Base-by-base conservation (phyloP, 495 filamentous ascomycete genomes). In the Aspergillus sparsus region DNA sequence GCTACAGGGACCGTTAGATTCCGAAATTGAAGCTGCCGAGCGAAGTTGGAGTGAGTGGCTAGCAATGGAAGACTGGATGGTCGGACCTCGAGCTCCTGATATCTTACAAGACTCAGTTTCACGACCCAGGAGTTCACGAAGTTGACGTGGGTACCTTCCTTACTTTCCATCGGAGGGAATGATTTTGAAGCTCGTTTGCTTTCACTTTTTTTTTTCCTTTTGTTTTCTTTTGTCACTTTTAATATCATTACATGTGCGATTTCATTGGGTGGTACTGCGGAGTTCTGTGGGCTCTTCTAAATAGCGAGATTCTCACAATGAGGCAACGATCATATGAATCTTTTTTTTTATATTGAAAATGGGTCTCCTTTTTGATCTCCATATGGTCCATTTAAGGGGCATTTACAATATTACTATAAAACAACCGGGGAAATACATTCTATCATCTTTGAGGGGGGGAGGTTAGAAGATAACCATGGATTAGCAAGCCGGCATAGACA, bases 1-100 rank as follows among this genome's bases (percentile, higher is more conserved):
- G 32, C 74, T 97, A 34, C 86, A 89, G 67, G 81, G 85, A 44
- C 85, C 89, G 2, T 77, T 85, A 34, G 85, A 92, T 64, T 82
- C 83, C 21, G 94, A 98, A 77, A 93, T 98, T 62, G 85, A 90
- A 60, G 81, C 74, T 11, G 94, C 93, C 0, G 92, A 98, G 78
- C 81, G 81, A 61, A 86, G 96, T 69, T 96, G 92, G 60, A 62
- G 60, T 53, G 60, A 62, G 7, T 62, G 60, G 60, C 46, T 62
- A 34, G 53, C 53, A 35, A 52, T 62, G 60, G 49, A 56, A 47
- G 53, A 63, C 44, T 63, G 62, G 91, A 94, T 96, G 91, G 78
- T 96, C 47, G 92, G 90, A 12, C 80, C 83, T 4, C 75, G 83
- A 60, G 82, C 82, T 33, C 77, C 75, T 16, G 77, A 80, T 63